Evolutionary conservation across 768 basidiomycete genomes (phyloP).

Genomic region (Albatrellus ellisii): DNA sequence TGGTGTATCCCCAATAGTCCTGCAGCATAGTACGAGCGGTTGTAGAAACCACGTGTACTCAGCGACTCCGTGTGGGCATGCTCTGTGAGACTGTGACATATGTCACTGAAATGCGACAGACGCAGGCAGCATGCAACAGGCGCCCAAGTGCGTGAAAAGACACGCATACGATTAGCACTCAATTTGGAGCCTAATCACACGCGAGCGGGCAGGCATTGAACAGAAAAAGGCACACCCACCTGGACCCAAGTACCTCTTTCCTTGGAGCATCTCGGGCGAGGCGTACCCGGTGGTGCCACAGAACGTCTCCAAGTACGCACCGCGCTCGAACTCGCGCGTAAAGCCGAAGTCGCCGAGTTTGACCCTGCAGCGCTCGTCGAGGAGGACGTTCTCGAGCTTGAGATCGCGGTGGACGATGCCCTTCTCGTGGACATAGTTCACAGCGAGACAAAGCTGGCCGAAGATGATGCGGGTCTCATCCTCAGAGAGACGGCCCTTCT

Average conservation of each 20-base stretch:
- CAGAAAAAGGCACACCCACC: too few species aligned
- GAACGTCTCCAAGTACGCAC: conserved; percentile 76
- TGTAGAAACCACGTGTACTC: too few species aligned
- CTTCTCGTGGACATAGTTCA: conserved; percentile 84
- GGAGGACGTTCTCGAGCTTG: conserved; percentile 88
- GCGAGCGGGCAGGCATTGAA: too few species aligned
- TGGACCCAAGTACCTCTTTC: conserved; percentile 81
- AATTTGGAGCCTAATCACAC: too few species aligned
- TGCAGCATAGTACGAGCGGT: too few species aligned
- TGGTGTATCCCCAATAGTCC: too few species aligned
- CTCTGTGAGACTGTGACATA: too few species aligned
- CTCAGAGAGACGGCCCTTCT: conserved; percentile 80
- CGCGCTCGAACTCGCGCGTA: conserved; percentile 79
- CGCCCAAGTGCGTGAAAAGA: too few species aligned
- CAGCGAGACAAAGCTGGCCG: conserved; percentile 90
- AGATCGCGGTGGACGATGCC: conserved; percentile 95
- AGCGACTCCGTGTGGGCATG: too few species aligned
- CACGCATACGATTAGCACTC: too few species aligned
- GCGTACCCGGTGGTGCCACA: conserved; percentile 95
- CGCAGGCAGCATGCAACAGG: too few species aligned
- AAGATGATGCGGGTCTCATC: conserved; percentile 81
- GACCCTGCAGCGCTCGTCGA: conserved; percentile 83
- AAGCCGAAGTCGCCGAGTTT: conserved; percentile 96
- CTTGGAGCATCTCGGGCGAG: conserved; percentile 83
- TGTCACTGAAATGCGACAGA: too few species aligned